Conservation (phyloP, 306 rosid species). For the Cucumis hystrix region DNA sequence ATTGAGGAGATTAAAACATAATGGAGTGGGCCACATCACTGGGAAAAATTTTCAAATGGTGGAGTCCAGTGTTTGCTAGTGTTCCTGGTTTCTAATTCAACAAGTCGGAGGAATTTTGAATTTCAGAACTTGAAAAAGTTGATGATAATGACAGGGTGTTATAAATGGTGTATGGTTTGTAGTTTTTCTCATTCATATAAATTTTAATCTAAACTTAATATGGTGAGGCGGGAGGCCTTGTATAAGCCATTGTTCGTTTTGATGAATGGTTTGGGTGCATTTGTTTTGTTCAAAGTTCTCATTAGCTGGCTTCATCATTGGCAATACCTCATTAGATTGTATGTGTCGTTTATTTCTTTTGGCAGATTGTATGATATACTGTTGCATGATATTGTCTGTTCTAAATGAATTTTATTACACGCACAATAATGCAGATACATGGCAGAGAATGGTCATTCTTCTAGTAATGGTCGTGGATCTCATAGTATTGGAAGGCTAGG, state of each 20-base stretch:
- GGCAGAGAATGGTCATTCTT: slow-evolving; percentile 68
- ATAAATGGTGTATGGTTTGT: not conserved
- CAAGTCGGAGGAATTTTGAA: not conserved
- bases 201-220: not conserved
- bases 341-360: not conserved
- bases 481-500: slow-evolving; percentile 83
- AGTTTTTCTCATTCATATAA: not conserved
- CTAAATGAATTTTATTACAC: not conserved
- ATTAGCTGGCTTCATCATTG: not conserved
- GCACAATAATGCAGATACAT: slow-evolving; percentile 49
- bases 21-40: not conserved
- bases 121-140: not conserved
- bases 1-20: not conserved
- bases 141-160: not conserved
- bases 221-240: not conserved
- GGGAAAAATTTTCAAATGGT: not conserved
- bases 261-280: not conserved
- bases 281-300: not conserved
- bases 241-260: not conserved
- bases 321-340: not conserved
- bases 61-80: not conserved
- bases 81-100: not conserved
- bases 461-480: slow-evolving; percentile 66
- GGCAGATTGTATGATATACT: not conserved
- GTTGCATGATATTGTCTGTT: not conserved